Evolutionary conservation across 2,329 filamentous ascomycete species (phyloP).

Genomic region (Exophiala spinifera): DNA sequence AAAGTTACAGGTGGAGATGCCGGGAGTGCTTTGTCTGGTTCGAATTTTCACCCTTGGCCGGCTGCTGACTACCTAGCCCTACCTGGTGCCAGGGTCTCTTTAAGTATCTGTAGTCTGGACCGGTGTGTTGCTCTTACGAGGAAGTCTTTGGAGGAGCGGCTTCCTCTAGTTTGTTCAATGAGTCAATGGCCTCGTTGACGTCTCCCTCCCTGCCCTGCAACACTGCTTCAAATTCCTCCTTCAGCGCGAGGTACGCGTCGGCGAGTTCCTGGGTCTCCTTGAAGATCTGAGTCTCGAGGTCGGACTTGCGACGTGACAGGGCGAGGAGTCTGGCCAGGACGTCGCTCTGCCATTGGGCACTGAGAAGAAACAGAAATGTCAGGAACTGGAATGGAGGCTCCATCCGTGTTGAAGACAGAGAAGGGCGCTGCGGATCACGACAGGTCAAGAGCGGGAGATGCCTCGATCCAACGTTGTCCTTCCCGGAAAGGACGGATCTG

Average conservation of each 20-base stretch:
- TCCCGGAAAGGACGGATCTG: too few relatives aligned
- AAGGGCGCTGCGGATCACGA: too few relatives aligned
- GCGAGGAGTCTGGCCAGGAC: constrained; percentile 10
- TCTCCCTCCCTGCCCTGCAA: constrained; percentile 18
- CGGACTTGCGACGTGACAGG: constrained; percentile 14
- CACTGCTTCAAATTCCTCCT: constrained; percentile 20
- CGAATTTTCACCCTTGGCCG: too few relatives aligned
- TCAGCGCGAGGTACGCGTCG: constrained; percentile 11
- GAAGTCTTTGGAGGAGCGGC: background rate
- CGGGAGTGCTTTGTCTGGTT: too few relatives aligned
- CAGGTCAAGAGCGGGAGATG: background rate
- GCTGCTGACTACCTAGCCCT: too few relatives aligned
- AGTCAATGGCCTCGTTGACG: constrained; percentile 14
- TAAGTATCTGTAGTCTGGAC: too few relatives aligned
- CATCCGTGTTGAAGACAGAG: background rate
- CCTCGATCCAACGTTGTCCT: too few relatives aligned
- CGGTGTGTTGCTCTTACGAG: background rate
- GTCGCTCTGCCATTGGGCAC: constrained; percentile 6
- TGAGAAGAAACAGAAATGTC: constrained; percentile 1
- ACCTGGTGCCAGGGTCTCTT: too few relatives aligned
- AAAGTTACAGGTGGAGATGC: too few relatives aligned
- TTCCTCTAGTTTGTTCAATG: constrained; percentile 1
- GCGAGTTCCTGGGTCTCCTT: constrained; percentile 15
- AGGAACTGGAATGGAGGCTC: too few relatives aligned
- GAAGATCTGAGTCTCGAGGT: constrained; percentile 18